Evolutionary conservation across 306 rosid species (phyloP).

Genomic region (Cucurbita maxima): DNA sequence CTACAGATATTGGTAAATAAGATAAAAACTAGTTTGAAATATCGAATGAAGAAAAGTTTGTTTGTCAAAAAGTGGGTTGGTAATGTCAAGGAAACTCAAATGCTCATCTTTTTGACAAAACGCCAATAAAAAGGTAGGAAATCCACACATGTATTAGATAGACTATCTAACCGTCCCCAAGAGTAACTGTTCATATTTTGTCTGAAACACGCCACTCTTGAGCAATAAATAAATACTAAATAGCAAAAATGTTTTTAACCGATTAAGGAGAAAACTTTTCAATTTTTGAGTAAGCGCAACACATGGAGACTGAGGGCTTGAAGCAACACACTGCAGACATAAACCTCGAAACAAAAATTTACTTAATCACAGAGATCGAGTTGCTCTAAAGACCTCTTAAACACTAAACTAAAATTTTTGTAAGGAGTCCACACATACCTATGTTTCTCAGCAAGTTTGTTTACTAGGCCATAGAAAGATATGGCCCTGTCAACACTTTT

Average conservation of each 20-base stretch:
- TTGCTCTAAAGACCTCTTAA: background rate
- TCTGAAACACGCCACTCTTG: background rate
- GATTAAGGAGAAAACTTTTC: background rate
- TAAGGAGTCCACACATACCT: slow-evolving; percentile 43
- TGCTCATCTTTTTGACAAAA: background rate
- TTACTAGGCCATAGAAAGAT: slow-evolving; percentile 69
- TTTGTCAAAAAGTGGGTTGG: background rate
- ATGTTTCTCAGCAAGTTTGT: slow-evolving; percentile 67
- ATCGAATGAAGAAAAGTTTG: background rate
- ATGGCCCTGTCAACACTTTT: slow-evolving; percentile 49
- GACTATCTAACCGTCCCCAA: background rate
- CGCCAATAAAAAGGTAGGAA: background rate
- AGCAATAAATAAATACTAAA: background rate
- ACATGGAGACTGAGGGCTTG: background rate
- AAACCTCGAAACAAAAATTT: background rate
- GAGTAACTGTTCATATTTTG: background rate
- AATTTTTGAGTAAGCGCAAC: background rate
- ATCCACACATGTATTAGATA: background rate
- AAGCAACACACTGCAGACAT: background rate
- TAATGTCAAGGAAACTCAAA: background rate
- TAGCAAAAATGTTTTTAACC: background rate
- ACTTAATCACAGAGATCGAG: background rate
- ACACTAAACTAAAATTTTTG: background rate
- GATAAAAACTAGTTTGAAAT: background rate
- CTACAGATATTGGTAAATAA: background rate